Base-by-base conservation (phyloP, 768 basidiomycete species). In the Paxillus involutus region DNA sequence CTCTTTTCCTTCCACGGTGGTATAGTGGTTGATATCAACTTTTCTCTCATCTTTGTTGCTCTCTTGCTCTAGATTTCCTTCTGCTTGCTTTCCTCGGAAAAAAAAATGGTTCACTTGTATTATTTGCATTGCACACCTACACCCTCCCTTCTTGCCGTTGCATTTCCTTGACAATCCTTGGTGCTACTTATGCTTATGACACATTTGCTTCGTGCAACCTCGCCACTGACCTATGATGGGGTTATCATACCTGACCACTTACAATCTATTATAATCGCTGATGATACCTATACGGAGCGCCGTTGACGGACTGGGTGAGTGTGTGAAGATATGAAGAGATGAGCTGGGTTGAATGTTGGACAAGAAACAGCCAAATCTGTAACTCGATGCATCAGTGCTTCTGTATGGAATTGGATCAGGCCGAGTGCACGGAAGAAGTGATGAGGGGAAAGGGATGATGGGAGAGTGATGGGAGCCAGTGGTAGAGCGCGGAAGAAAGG, bases 121-220 rank as follows among this genome's bases (percentile, higher is more conserved):
- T 66, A 71, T 68, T 71, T 58, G 61, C 68, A 70, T 61, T 49
- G 57, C 70, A 71, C 56, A 54, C 47, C 16, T 60, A 56, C 53
- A 36, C 51, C 53, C 59, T 58, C 51, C 61, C 59, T 37, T 60
- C 32, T 53, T 48, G 44, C 50, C 40, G 52, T 29, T 49, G 47
- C 58, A 42, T 60, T 67, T 69, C 41, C 44, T 47, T 66, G 56
- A 39, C 44, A 12, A 37, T 53, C 11, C n/a, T 41, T 51, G 46
- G 57, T 41, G 52, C 55, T 66, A 66, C 56, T 61, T 67, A 58
- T 13, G 51, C 56, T 63, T 67, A 57, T 13, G 51, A 58, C 44
- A 62, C 55, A 39, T 43, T 51, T 53, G 53, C 51, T 44, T 44
- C 52, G 58, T 57, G 61, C 55, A n/a, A 51, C 52, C 57, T 56